phyloP scores from a whole-genome alignment of 306 rosid genomes.

The Cercis canadensis region DNA sequence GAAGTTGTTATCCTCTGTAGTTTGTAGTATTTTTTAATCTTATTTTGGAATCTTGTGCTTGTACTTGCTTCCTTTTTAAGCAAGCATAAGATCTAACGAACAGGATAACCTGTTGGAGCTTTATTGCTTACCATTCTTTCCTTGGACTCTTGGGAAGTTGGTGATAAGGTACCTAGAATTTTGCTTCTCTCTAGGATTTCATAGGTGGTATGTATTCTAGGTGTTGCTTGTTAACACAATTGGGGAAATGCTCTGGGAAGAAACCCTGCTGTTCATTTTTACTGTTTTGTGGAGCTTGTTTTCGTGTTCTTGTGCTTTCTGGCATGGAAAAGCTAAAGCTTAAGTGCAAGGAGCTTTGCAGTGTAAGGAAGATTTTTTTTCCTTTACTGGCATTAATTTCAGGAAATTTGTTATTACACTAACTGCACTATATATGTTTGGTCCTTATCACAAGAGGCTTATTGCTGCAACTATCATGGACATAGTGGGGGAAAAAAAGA shows the following conservation, averaged over 20 bases:
- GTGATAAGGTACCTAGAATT: slow-evolving; percentile 32
- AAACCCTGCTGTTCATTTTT: slow-evolving; percentile 69
- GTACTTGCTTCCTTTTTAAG: slow-evolving; percentile 76
- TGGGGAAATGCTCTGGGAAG: slow-evolving; percentile 61
- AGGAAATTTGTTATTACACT: slow-evolving; percentile 3
- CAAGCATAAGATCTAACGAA: slow-evolving; percentile 51
- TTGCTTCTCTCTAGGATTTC: slow-evolving; percentile 45
- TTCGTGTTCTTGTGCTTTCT: slow-evolving; percentile 50
- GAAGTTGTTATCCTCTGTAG: slow-evolving; percentile 39
- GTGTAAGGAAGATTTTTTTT: slow-evolving; percentile 51
- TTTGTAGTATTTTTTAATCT: slow-evolving; percentile 46
- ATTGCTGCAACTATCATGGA: slow-evolving; percentile 2
- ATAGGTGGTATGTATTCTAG: slow-evolving; percentile 56
- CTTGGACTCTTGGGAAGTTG: slow-evolving; percentile 49
- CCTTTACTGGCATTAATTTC: background rate
- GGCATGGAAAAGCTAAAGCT: slow-evolving; percentile 60
- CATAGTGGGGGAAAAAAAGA: background rate
- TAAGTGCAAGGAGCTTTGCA: slow-evolving; percentile 61
- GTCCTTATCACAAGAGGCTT: background rate
- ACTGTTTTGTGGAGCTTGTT: slow-evolving; percentile 54
- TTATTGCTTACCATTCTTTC: slow-evolving; percentile 58
- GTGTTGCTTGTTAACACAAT: slow-evolving; percentile 63
- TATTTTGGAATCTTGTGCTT: slow-evolving; percentile 44
- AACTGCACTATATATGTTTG: background rate
- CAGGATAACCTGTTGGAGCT: slow-evolving; percentile 34